phyloP scores from a whole-genome alignment of 2,329 filamentous ascomycete species.

The Fusarium sororula region DNA sequence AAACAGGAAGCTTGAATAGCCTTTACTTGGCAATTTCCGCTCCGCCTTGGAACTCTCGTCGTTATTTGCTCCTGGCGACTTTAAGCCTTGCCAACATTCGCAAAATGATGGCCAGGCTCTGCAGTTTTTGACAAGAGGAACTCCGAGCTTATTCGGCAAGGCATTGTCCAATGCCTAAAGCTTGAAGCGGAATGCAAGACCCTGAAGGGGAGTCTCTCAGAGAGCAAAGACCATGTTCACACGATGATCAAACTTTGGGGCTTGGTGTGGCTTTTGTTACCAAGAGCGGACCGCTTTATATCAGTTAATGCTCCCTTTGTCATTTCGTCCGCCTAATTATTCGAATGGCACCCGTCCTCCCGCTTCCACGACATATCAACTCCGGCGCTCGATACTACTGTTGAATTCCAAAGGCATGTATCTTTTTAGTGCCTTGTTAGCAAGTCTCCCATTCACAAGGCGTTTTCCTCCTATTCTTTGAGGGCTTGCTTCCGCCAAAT shows the following conservation, averaged over 20 bases:
- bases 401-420: neutral
- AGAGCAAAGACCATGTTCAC: fast-evolving
- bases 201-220: fast-evolving
- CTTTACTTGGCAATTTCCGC: too few relatives aligned
- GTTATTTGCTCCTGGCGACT: neutral
- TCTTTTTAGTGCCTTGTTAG: neutral
- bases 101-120: neutral
- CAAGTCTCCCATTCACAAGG: neutral
- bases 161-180: fast-evolving
- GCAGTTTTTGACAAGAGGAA: neutral
- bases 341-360: too few relatives aligned
- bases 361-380: neutral
- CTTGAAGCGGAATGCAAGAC: fast-evolving
- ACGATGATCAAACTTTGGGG: neutral
- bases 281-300: neutral
- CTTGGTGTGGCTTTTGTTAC: neutral
- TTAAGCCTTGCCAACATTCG: neutral
- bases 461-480: neutral
- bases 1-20: too few relatives aligned
- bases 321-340: neutral
- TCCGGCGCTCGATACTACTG: neutral
- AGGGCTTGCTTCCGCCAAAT: neutral
- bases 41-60: too few relatives aligned
- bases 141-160: neutral
- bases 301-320: neutral